Base-by-base conservation (phyloP, 202 grass and related monocot species). In the Saccharum hybrid region DNA sequence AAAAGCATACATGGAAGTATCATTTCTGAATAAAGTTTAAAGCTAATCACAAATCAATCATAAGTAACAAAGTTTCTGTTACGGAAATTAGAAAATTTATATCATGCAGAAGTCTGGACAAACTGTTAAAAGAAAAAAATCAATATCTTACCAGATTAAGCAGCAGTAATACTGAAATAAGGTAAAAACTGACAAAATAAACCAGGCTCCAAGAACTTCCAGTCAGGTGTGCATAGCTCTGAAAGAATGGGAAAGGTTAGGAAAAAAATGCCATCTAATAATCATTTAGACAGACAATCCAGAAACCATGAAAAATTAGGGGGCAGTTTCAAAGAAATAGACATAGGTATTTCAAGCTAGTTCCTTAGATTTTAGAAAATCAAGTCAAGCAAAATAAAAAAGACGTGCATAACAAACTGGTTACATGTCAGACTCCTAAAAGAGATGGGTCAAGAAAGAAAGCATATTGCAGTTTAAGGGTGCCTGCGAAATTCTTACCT, bases 161-260 rank as follows among this genome's bases (percentile, higher is more conserved):
- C 28, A 98, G 89, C 68, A 98, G 85, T 59, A 98, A 87, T 77
- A 89, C 76, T 22, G 96, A 91, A 82, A 95, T 85, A 67, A 98
- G 90, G 81, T 98, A 98, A 92, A 98, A 98, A 61, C 96, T 98
- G 83, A 98, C 68, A 79, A 98, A 98, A 86, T 98, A 98, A 68
- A 82, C 59, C 39, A 98, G 89, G 69, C 90, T 92, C 96, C 96
- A 98, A 84, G 85, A 87, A 78, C 78, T 98, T 92, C 93, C 93
- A 66, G 96, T 98, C 78, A 98, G 85, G 49, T 89, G 83, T 34
- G n/a, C 34, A 19, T 98, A 98, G 85, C 96, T 98, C 96, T 98
- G 86, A 30, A 84, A 89, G 78, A 63, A 83, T 59, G 60, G 78
- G 36, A 86, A 80, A 70, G 42, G 75, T 74, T 78, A 86, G 45